Percentiles rank a stretch among this genome's conserved stretches.
Evolutionary conservation across 306 rosid species (phyloP).

Genomic region (Quercus alba): DNA sequence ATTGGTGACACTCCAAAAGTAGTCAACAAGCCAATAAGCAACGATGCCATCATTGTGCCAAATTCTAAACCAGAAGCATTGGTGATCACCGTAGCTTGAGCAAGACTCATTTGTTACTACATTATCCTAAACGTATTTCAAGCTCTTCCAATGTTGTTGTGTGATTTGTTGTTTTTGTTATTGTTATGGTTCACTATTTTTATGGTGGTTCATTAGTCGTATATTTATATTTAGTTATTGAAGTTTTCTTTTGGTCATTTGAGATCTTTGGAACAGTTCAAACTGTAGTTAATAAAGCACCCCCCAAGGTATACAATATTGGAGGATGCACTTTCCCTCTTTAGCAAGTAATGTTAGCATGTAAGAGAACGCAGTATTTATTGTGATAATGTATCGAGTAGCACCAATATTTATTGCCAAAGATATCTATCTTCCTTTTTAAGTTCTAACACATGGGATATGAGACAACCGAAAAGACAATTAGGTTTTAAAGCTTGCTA

Average conservation of each 20-base stretch:
- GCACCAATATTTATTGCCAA: too few relatives aligned
- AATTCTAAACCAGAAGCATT: not conserved
- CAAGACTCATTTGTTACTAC: not conserved
- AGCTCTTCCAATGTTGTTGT: too few relatives aligned
- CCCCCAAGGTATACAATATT: not conserved
- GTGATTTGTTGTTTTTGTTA: too few relatives aligned
- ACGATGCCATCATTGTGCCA: not conserved
- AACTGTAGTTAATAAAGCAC: not conserved
- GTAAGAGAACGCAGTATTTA: too few relatives aligned
- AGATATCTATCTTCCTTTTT: not conserved
- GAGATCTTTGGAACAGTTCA: not conserved
- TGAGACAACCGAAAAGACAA: too few relatives aligned
- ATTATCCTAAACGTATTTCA: too few relatives aligned
- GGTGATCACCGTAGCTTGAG: not conserved
- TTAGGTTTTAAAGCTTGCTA: too few relatives aligned
- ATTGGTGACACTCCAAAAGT: not conserved
- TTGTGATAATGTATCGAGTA: too few relatives aligned
- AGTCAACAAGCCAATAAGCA: not conserved
- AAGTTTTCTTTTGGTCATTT: not conserved
- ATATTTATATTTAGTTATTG: not conserved
- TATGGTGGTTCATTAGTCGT: too few relatives aligned
- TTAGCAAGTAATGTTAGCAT: too few relatives aligned
- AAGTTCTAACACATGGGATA: not conserved
- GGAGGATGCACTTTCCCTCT: too few relatives aligned
- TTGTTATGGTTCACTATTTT: too few relatives aligned